Evolutionary conservation across 1,284 basidiomycete genomes (phyloP).

Genomic region (Trichosporon inkin): DNA sequence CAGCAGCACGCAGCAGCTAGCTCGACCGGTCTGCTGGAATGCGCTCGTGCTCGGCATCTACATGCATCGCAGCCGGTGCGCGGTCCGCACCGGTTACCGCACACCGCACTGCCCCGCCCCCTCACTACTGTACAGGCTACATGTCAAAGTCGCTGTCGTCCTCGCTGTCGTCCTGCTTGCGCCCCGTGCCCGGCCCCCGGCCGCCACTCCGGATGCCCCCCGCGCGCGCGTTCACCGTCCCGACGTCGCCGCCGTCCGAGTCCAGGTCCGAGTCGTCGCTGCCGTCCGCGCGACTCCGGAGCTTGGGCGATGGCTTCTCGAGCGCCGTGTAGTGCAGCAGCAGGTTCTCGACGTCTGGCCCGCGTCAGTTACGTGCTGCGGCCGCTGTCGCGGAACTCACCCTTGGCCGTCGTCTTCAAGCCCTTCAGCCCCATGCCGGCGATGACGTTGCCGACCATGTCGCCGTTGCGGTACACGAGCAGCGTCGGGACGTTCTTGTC

Average conservation of each 20-base stretch:
- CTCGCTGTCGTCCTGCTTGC: conserved; percentile 28
- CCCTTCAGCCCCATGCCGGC: conserved; percentile 59
- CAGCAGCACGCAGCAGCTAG: too few species aligned
- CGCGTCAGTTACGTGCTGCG: too few species aligned
- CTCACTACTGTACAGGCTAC: conserved; percentile 23
- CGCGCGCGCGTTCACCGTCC: conserved; percentile 35
- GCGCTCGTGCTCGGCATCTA: too few species aligned
- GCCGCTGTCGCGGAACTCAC: too few species aligned
- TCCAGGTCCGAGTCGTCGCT: conserved; percentile 28
- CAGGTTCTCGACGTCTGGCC: conserved; percentile 44
- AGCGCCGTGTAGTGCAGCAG: conserved; percentile 41
- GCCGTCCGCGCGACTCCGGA: conserved; percentile 18
- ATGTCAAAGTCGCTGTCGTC: conserved; percentile 48
- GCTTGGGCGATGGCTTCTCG: conserved; percentile 38
- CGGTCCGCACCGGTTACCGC: too few species aligned
- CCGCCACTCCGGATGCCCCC: conserved; percentile 37
- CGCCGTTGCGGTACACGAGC: conserved; percentile 85
- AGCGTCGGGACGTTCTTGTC: conserved; percentile 88
- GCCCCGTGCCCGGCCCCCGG: conserved; percentile 9
- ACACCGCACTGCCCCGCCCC: too few species aligned
- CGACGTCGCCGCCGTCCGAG: conserved; percentile 34
- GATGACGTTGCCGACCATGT: conserved; percentile 78
- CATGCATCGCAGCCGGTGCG: too few species aligned
- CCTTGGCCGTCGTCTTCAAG: conserved; percentile 75
- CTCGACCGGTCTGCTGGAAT: too few species aligned